A percentile compares a stretch with the other conserved stretches of the same genome.
Evolutionary conservation across 2,329 filamentous ascomycete genomes (phyloP).

Genomic region (Sarocladium oryzae): DNA sequence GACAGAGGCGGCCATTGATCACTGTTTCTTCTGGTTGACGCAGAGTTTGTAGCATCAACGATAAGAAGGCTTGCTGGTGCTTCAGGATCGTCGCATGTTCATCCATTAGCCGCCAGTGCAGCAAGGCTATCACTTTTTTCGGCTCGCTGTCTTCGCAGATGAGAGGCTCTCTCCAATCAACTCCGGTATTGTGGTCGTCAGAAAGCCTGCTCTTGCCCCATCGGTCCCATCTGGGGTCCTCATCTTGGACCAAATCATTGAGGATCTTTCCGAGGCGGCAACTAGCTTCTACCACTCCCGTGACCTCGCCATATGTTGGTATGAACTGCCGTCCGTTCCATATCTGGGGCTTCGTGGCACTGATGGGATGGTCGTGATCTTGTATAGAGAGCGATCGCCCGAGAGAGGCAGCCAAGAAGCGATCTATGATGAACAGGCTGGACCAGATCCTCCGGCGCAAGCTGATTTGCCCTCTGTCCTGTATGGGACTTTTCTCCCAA

Average conservation of each 20-base stretch:
- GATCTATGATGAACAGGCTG: slow-evolving; percentile 2
- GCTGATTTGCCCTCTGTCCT: background rate
- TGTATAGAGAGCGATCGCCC: background rate
- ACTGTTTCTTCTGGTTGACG: background rate
- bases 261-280: background rate
- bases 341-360: background rate
- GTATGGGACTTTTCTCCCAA: background rate
- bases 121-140: background rate
- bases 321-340: background rate
- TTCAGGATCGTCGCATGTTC: slow-evolving; percentile 5
- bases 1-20: background rate
- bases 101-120: slow-evolving; percentile 1
- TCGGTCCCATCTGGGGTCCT: background rate
- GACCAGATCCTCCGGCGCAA: slow-evolving; percentile 5
- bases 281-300: background rate
- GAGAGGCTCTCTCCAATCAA: background rate
- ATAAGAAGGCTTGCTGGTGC: background rate
- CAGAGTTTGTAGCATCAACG: background rate
- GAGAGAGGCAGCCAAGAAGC: background rate
- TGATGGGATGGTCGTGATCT: background rate
- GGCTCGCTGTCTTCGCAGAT: background rate
- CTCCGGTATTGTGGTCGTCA: background rate
- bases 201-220: background rate
- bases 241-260: background rate
- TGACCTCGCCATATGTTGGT: background rate